These are phyloP conservation scores for Stipa capillata DNA, from an alignment of 176 grass and related monocot genomes.

Conservation along the genomic window DNA sequence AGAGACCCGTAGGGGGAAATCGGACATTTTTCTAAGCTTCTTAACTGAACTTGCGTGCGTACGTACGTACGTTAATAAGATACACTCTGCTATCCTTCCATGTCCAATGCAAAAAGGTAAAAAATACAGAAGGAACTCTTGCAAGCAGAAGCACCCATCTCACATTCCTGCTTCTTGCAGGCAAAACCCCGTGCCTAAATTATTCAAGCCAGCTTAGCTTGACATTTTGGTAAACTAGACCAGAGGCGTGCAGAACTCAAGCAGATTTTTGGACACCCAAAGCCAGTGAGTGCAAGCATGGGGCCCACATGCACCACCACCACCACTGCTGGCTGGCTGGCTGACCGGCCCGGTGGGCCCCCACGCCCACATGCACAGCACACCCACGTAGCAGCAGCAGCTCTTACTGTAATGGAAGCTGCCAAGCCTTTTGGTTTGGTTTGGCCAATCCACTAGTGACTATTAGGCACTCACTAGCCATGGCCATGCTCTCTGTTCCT, in stretches of 20 bases:
- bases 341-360: no score
- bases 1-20: no score
- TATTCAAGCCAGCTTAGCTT: no score
- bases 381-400: not conserved
- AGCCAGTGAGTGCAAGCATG: not conserved
- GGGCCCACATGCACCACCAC: not conserved
- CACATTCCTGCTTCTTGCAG: not conserved
- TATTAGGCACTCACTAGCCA: not conserved
- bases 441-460: not conserved
- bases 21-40: no score
- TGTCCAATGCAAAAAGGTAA: no score
- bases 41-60: no score
- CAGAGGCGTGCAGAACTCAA: not conserved
- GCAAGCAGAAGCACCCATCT: no score
- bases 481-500: not conserved
- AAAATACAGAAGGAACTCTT: no score
- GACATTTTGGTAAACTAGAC: not conserved
- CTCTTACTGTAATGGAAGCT: not conserved
- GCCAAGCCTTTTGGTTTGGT: not conserved
- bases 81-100: no score
- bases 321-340: not conserved
- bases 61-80: no score
- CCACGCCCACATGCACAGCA: slow-evolving; percentile 3
- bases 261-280: no score
- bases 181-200: not conserved